Base-by-base conservation (phyloP, 345 rosid genomes). In the Populus deltoides region DNA sequence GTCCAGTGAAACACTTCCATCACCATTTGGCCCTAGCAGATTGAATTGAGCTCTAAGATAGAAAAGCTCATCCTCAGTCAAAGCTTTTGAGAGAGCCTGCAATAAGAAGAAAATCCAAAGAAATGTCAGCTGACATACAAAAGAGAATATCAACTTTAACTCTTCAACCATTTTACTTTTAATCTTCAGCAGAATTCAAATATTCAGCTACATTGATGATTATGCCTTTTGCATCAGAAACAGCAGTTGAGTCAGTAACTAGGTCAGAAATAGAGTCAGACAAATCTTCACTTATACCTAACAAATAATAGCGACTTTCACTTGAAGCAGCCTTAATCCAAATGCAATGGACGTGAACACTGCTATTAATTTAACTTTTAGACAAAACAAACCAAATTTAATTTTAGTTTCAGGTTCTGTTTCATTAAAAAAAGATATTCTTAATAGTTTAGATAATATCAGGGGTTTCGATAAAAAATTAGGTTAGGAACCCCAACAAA, bases 81-180 rank as follows among this genome's bases (percentile, higher is more conserved):
- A 87, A 38, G 97, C 94, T 86, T 90, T 96, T 38, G 98, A 91
- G 77, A 93, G 97, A 72, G 99, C 95, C 99, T 96, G 85, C 84
- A 79, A 55, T 74, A 79, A 31, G 69, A 35, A 62, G 53, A 41
- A 47, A 29, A 72, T 75, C 38, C 33, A 74, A 66, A 65, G 71
- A 59, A 62, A 35, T 1, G 61, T 25, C 61, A 78, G 75, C 71
- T 29, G 57, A 53, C 47, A 38, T 38, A 65, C 29, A 20, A 66
- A 7, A 12, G 38, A 76, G 17, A 55, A 68, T 24, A 75, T 70
- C 57, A 29, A 13, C 29, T 16, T 10, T 10, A 51, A 66, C 59
- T 41, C 66, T 66, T 18, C 18, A 39, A 69, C 9, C 25, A 8
- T 38, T 45, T 22, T 33, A 7, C 35, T 18, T 22, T 20, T 31